Base-by-base conservation (phyloP, 2,329 filamentous ascomycete species). In the Chaetomium sp. region DNA sequence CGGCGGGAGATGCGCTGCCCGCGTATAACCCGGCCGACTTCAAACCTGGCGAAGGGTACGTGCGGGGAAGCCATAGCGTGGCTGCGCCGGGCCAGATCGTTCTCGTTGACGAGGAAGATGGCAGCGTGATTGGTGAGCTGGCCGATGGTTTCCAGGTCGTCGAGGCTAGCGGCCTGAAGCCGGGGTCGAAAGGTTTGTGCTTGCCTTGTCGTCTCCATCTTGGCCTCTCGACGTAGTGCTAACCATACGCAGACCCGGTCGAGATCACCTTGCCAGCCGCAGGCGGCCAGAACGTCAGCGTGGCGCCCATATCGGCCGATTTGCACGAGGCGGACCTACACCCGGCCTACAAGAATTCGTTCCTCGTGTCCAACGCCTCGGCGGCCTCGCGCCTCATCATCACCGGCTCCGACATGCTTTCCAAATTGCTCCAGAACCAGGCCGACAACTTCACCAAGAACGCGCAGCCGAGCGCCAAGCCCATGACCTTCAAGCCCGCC, bases 71-170 rank as follows among this genome's bases (percentile, higher is more conserved):
- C 71, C 81, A 84, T 60, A 87, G 85, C 72, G 80, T 81, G 4
- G 75, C 72, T 62, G 83, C 87, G 62, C 76, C 85, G 42, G 91
- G 93, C 19, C 88, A 95, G 76, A 94, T 97, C 71, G 94, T 99
- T 5, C 83, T 99, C 10, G 83, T 99, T 19, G 93, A 99, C 74
- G 95, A 99, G 77, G 94, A 98, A 75, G 91, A 99, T 78, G 95
- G 95, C 60, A 96, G 92, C 71, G 91, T 99, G 9, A 91, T 99
- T 31, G 95, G 95, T 54, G 94, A 99, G 79, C 81, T 99, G 67
- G 87, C 90, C 64, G 90, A 94, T 64, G 90, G 89, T 21, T 94
- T 92, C 73, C 82, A 93, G 69, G 85, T 97, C 21, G 82, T 94
- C 19, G 93, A 97, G 73, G 87, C 93, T 69, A 82, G 86, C 31